phyloP scores from a whole-genome alignment of 2,329 filamentous ascomycete genomes.

The Fusarium hainanense region DNA sequence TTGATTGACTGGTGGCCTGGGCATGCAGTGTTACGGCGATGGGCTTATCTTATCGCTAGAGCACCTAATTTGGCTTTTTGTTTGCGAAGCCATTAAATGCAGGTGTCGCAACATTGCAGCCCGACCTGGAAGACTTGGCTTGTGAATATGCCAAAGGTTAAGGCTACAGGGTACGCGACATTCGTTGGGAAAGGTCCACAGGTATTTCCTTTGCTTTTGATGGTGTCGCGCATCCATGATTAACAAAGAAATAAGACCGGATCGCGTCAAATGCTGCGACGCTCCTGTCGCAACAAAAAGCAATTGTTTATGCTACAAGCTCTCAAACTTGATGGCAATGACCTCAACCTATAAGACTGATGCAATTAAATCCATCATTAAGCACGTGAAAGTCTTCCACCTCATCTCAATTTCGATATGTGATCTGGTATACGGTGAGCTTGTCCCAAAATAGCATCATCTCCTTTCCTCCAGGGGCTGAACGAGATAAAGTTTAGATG shows the following conservation, averaged over 20 bases:
- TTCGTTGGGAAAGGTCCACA: neutral
- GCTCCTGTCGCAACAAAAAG: neutral
- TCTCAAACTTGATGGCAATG: neutral
- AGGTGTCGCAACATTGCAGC: neutral
- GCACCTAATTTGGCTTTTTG: accelerated
- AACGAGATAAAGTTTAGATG: neutral
- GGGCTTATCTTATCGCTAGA: neutral
- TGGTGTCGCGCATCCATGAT: neutral
- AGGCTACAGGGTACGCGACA: neutral
- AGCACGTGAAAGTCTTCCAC: neutral
- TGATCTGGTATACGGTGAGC: neutral
- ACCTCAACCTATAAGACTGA: neutral
- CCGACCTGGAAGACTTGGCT: neutral
- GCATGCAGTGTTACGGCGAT: neutral
- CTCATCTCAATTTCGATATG: neutral
- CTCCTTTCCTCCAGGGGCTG: neutral
- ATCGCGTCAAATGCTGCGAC: neutral
- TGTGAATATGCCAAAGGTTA: no score
- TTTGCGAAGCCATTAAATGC: neutral
- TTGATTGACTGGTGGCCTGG: neutral
- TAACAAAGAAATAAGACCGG: neutral
- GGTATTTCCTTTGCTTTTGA: neutral
- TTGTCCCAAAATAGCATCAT: neutral
- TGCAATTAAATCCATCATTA: neutral
- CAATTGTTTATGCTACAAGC: neutral